A percentile compares a stretch with the other conserved stretches of the same genome.
These are phyloP conservation scores for Penicillium sclerotigenum DNA, from an alignment of 2,329 filamentous ascomycete genomes.

Conservation along the genomic window DNA sequence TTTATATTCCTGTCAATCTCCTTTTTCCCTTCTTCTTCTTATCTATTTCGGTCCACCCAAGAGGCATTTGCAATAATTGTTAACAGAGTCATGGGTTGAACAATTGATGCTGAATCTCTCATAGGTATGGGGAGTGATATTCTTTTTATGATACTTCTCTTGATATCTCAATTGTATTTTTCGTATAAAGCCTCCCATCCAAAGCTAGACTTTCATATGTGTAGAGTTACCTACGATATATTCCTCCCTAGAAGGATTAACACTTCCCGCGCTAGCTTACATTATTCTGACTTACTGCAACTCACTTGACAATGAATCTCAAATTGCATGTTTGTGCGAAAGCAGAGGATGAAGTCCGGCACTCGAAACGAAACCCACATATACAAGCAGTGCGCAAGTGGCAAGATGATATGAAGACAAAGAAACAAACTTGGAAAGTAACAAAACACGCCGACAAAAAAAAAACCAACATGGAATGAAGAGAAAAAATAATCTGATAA, in stretches of 20 bases:
- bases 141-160: background rate
- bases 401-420: background rate
- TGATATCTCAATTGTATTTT: background rate
- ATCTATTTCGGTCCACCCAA: slow-evolving; percentile 8
- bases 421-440: background rate
- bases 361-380: background rate
- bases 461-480: background rate
- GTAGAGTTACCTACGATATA: too few species aligned
- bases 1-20: background rate
- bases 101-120: slow-evolving; percentile 11
- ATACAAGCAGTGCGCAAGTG: background rate
- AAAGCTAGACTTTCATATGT: background rate
- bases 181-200: background rate
- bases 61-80: slow-evolving; percentile 14
- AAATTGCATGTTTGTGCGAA: background rate
- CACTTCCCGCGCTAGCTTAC: too few species aligned
- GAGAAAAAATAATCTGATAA: background rate
- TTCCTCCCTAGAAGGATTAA: background rate
- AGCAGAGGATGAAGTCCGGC: background rate
- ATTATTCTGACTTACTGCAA: background rate
- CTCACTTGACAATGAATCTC: background rate
- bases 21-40: background rate
- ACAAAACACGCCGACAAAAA: background rate
- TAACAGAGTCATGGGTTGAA: slow-evolving; percentile 17
- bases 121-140: slow-evolving; percentile 3